Evolutionary conservation across 2,329 filamentous ascomycete genomes (phyloP), one percentile per base, ranked within the genome.

Genomic region (Fusarium sp.): DNA sequence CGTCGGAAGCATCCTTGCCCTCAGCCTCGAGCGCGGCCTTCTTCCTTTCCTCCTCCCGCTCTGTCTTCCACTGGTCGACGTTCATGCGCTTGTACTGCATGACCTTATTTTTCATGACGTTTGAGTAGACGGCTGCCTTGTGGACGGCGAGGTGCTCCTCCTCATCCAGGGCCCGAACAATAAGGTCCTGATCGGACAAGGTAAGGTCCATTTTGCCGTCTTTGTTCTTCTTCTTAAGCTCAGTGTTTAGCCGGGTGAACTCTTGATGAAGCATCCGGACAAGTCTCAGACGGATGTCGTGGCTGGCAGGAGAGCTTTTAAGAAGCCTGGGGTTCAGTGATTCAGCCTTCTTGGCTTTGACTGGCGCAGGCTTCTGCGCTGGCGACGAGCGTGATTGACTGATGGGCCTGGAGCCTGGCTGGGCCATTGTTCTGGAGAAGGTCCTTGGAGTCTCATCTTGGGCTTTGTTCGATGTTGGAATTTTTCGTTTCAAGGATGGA

Each of bases 31-130:
- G 76, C 69, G 75, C 77, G 68, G 79, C 84, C 67, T 71, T 80
- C 68, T 87, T 85, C 61, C 79, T 81, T 60, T 83, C 82, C 63
- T 82, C 80, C 47, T 81, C 70, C 56, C 90, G 85, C 72, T 92
- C 91, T 33, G 90, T 87, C 69, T 90, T 89, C 94, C 95, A 98
- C 56, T 94, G 89, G 5, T 88, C 86, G 4, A 90, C 79, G 1
- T 86, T 86, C 93, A 97, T 95, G 71, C 92, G 93, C 79, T 93
- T 94, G 79, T 95, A 91, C 50, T 88, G 87, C 77, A 93, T 88
- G 68, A 98, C 92, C 36, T 91, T 91, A 74, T 95, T 93, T 80
- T 95, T 97, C 81, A 98, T 91, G 29, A 95, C 86, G 77, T 97
- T 98, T 9, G 89, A 86, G 79, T 99, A 99, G 31, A 98, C 90